A percentile compares a stretch with the other conserved stretches of the same genome.
These are phyloP conservation scores for Rhodotorula sphaerocarpa DNA, from an alignment of 768 basidiomycete species.

Conservation along the genomic window DNA sequence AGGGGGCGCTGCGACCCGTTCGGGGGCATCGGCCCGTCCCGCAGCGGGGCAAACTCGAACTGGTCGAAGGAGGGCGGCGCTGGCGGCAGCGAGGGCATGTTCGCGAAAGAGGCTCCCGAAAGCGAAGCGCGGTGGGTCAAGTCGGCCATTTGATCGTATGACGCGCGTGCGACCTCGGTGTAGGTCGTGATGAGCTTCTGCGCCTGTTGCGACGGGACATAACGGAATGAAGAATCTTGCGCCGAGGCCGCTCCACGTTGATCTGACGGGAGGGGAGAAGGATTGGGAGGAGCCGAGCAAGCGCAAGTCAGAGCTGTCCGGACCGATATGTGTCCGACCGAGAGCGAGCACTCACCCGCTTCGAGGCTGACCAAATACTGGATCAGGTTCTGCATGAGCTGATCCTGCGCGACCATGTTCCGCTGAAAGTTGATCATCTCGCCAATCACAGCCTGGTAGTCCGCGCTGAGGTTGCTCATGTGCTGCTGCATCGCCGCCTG, in stretches of 20 bases:
- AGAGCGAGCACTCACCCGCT: slow-evolving; percentile 47
- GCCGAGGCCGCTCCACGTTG: slow-evolving; percentile 17
- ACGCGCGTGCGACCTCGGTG: slow-evolving; percentile 58
- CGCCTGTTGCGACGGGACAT: slow-evolving; percentile 36
- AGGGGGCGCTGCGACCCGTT: not conserved
- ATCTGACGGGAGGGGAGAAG: slow-evolving; percentile 22
- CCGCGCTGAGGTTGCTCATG: slow-evolving; percentile 55
- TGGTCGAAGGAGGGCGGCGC: slow-evolving; percentile 26
- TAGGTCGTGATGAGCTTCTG: slow-evolving; percentile 44
- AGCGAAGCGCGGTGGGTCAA: slow-evolving; percentile 55
- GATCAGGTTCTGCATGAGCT: slow-evolving; percentile 69
- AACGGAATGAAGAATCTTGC: slow-evolving; percentile 19
- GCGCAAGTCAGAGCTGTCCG: not conserved
- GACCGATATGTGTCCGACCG: not conserved
- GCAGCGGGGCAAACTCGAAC: slow-evolving; percentile 21
- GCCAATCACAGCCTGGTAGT: slow-evolving; percentile 60
- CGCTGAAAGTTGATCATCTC: slow-evolving; percentile 67
- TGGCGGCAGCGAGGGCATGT: slow-evolving; percentile 17
- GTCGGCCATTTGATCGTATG: slow-evolving; percentile 70
- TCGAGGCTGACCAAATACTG: slow-evolving; percentile 71
- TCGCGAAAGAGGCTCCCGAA: slow-evolving; percentile 15
- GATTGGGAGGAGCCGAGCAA: too few relatives aligned
- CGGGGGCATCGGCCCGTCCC: not conserved
- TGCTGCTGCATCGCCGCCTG: slow-evolving; percentile 54
- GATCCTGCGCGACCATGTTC: slow-evolving; percentile 74